A percentile compares a stretch with the other conserved stretches of the same genome.
phyloP scores from a whole-genome alignment of 768 basidiomycete species.

The Royoungia palumana region DNA sequence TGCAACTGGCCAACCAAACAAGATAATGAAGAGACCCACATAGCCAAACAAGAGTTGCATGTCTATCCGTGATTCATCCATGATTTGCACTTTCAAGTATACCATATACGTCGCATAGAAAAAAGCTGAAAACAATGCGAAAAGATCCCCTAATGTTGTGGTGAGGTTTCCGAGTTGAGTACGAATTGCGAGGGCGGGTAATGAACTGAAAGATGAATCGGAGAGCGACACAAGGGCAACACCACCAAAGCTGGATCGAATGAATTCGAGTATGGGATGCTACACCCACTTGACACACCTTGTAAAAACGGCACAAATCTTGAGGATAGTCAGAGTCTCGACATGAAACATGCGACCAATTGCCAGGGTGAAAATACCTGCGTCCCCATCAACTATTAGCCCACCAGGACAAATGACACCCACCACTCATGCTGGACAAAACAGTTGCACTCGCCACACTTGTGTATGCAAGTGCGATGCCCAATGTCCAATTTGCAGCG shows the following conservation, averaged over 20 bases:
- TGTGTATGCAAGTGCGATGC: slow-evolving; percentile 79
- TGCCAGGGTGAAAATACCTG: slow-evolving; percentile 91
- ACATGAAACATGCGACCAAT: slow-evolving; percentile 81
- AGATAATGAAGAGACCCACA: slow-evolving; percentile 83
- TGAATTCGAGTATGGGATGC: slow-evolving; percentile 2
- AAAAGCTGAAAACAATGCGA: slow-evolving; percentile 83
- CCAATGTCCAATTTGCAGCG: slow-evolving; percentile 88
- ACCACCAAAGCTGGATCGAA: slow-evolving; percentile 61
- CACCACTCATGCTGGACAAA: slow-evolving; percentile 85
- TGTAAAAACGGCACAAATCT: slow-evolving; percentile 71
- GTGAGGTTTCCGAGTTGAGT: slow-evolving; percentile 19
- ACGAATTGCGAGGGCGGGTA: slow-evolving; percentile 9
- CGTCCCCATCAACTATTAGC: neutral
- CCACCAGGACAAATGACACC: slow-evolving; percentile 18
- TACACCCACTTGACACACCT: slow-evolving; percentile 50
- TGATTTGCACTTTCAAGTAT: slow-evolving; percentile 84
- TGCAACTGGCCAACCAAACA: slow-evolving; percentile 73
- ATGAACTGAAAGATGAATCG: slow-evolving; percentile 48
- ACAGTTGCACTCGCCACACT: slow-evolving; percentile 92
- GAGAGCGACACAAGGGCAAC: slow-evolving; percentile 85
- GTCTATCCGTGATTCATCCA: slow-evolving; percentile 76
- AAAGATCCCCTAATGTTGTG: slow-evolving; percentile 63
- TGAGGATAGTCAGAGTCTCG: slow-evolving; percentile 69
- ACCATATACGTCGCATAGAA: slow-evolving; percentile 89
- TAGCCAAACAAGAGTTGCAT: slow-evolving; percentile 97